Percentiles rank a stretch among this genome's conserved stretches.
Conservation (phyloP, 345 rosid species). For the Ceriops zippeliana region DNA sequence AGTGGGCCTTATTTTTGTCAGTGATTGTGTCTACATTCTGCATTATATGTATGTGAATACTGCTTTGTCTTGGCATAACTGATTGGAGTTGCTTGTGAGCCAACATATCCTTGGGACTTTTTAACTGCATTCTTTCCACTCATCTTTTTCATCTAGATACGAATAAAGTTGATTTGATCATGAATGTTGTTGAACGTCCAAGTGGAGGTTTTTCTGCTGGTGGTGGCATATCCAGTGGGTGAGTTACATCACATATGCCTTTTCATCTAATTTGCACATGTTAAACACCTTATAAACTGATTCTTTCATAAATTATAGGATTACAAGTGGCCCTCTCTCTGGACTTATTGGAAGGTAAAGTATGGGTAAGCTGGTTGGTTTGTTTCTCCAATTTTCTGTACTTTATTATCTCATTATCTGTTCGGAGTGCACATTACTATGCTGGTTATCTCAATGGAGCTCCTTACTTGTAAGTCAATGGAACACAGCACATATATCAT, state of each 20-base stretch:
- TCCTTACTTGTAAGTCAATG: too few relatives aligned
- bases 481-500: too few relatives aligned
- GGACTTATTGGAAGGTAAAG: conserved; percentile 90
- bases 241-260: conserved; percentile 25
- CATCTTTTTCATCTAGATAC: conserved; percentile 40
- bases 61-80: not conserved
- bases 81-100: not conserved
- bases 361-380: conserved; percentile 7
- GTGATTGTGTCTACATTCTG: not conserved
- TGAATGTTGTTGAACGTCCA: conserved; percentile 95
- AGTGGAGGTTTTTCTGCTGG: conserved; percentile 97
- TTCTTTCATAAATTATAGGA: conserved; percentile 44
- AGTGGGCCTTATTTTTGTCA: not conserved
- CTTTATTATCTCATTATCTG: too few relatives aligned
- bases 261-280: conserved; percentile 1
- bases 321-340: conserved; percentile 86
- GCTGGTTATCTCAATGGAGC: too few relatives aligned
- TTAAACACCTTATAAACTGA: conserved; percentile 9
- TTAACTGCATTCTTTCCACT: conserved; percentile 1
- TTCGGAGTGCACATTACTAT: too few relatives aligned
- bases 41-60: not conserved
- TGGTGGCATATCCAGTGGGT: conserved; percentile 95
- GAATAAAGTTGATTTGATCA: conserved; percentile 81
- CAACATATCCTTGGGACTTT: not conserved
- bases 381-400: conserved; percentile 1